Conservation (phyloP, 805 yeast species). For the Candida schatavii region DNA sequence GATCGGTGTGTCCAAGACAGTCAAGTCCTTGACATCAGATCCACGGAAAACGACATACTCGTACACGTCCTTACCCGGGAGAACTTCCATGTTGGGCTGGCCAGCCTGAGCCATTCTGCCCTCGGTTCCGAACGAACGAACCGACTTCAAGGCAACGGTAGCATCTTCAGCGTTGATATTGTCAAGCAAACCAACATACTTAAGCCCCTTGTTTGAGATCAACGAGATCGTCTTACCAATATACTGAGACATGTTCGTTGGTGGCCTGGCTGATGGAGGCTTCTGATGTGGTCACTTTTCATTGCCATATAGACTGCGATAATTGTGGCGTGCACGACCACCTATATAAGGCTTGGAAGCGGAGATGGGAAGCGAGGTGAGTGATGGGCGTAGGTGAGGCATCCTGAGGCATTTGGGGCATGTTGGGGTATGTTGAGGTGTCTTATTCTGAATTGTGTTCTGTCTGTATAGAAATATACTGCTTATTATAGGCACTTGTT, state of each 20-base stretch:
- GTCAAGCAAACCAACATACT: slow-evolving; percentile 87
- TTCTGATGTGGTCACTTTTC: background rate
- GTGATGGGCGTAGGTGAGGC: background rate
- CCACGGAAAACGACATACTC: slow-evolving; percentile 86
- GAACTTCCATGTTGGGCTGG: slow-evolving; percentile 68
- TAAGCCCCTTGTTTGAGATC: slow-evolving; percentile 72
- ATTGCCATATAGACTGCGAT: background rate
- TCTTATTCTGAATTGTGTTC: too few species aligned
- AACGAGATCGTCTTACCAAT: slow-evolving; percentile 87
- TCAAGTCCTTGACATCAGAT: slow-evolving; percentile 84
- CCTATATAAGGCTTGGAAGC: too few species aligned
- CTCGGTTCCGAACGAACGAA: slow-evolving; percentile 87
- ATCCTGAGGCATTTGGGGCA: background rate
- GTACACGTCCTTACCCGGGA: slow-evolving; percentile 64
- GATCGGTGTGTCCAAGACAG: slow-evolving; percentile 71
- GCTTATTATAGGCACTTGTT: too few species aligned
- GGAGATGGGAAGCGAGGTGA: background rate
- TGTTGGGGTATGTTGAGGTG: too few species aligned
- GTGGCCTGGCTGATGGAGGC: background rate
- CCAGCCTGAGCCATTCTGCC: slow-evolving; percentile 62
- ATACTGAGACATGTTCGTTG: slow-evolving; percentile 75
- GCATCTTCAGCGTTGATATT: slow-evolving; percentile 87
- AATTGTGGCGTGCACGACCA: background rate
- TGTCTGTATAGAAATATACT: too few species aligned
- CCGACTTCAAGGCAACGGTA: slow-evolving; percentile 79